Evolutionary conservation across 179 eudicot species (phyloP), one percentile per base, ranked within the genome.

Genomic region (Pouteria campechiana): DNA sequence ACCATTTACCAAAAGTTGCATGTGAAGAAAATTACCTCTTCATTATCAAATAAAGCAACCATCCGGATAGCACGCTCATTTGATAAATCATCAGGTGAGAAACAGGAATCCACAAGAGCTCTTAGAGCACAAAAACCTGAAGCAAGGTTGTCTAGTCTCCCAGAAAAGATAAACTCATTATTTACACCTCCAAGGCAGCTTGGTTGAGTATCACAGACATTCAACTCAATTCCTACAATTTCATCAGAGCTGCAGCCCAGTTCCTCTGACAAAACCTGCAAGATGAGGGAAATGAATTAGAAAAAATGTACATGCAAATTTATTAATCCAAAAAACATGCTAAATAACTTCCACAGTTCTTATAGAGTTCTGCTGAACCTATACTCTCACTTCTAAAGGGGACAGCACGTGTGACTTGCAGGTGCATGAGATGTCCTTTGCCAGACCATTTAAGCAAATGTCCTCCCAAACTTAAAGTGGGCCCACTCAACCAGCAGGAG

Each of bases 131-230:
- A 89, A 54, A 70, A 89, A 45, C 97, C 74, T 23, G 97, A 89
- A 37, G 97, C 97, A 41, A 89, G 93, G 66, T 89, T 85, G 64
- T 89, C 97, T 66, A 89, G 54, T 75, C 97, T 69, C 52, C 97
- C 97, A 55, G 97, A 89, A 67, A 81, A 89, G 60, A 89, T 81
- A 56, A 89, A 89, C 61, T 89, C 97, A 60, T 85, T 65, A 50
- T 85, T 89, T 24, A 73, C 71, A 57, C 97, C 95, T 55, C 95
- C 95, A 52, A 89, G 76, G 60, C 95, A 85, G 67, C 97, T 85
- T 21, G 93, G 83, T 60, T 89, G 97, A 25, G 97, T 89, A 54
- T 89, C 97, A 57, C 97, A 89, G 44, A 89, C 55, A 59, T 85
- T 89, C 41, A 89, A 68, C 65, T 89, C 97, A 27, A 85, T 49